Base-by-base conservation (phyloP, 176 grass and related monocot species). In the Eremochloa ophiuroides region DNA sequence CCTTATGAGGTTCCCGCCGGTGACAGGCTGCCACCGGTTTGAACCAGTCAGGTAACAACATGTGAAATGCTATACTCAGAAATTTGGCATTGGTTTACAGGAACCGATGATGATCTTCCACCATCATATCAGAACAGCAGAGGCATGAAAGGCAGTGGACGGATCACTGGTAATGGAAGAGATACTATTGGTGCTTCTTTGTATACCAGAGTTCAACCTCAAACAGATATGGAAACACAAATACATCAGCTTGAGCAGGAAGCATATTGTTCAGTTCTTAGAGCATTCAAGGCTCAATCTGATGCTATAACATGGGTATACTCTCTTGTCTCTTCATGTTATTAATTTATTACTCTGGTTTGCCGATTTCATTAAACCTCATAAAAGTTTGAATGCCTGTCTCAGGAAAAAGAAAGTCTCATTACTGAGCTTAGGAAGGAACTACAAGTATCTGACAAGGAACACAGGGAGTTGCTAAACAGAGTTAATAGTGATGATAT, bases 161-260 rank as follows among this genome's bases (percentile, higher is more conserved):
- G 89, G 66, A 69, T 84, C 7, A 87, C 80, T 89, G 89, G 94
- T 11, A 93, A 97, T 81, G 94, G 94, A 27, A 90, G 88, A 69
- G 83, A 87, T 26, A 47, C 84, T 26, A 48, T 84, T 76, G 83
- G 65, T 40, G 88, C 84, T 22, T 60, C 60, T 88, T 79, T 86
- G 55, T 91, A 93, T 76, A 51, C 83, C 18, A 85, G 88, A 48
- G 65, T 76, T 82, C 85, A 87, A 48, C 78, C 84, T 66, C 88
- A 87, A 8, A 85, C 68, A 66, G 90, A 93, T 78, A 97, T 97
- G 88, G 94, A 93, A 77, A 65, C 76, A 29, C 88, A 91, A 84
- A 97, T 97, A 85, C 91, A 91, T 82, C 71, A 86, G 41, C 91
- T 97, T 77, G 94, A 97, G 81, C 94, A 91, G 81, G 91, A 97